Percentiles rank a stretch among this genome's conserved stretches.
These are phyloP conservation scores for Saksenaea vasiformis DNA, from an alignment of 371 early-diverging fungal species.

Conservation along the genomic window DNA sequence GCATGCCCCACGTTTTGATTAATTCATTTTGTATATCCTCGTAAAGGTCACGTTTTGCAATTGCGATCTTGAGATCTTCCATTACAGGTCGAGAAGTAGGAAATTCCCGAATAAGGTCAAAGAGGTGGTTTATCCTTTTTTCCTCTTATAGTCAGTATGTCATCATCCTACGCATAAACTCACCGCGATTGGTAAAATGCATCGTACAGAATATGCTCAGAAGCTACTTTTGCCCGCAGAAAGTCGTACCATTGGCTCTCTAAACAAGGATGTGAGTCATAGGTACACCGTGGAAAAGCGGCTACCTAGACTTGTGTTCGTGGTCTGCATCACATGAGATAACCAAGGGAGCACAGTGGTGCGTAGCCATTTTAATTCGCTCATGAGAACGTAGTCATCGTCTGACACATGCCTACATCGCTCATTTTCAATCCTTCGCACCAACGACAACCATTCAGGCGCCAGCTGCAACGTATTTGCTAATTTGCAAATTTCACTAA, in stretches of 20 bases:
- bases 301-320: background rate
- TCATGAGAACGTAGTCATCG: background rate
- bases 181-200: conserved; percentile 23
- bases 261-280: background rate
- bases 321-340: conserved; percentile 10
- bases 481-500: conserved; percentile 5
- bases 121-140: conserved; percentile 21
- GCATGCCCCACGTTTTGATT: conserved; percentile 27
- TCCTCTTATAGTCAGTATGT: too few relatives aligned
- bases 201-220: conserved; percentile 14
- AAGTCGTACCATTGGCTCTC: conserved; percentile 14
- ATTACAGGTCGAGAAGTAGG: conserved; percentile 30
- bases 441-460: conserved; percentile 4
- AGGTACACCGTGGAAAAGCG: background rate
- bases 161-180: too few relatives aligned
- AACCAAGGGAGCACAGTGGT: conserved; percentile 18
- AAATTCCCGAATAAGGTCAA: conserved; percentile 40
- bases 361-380: conserved; percentile 11
- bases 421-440: background rate
- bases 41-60: conserved; percentile 15
- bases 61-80: conserved; percentile 31
- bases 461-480: conserved; percentile 3
- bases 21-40: conserved; percentile 19
- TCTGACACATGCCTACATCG: background rate
- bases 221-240: conserved; percentile 14